These are phyloP conservation scores for Didymella lethalis DNA, from an alignment of 2,329 filamentous ascomycete species.

Conservation along the genomic window DNA sequence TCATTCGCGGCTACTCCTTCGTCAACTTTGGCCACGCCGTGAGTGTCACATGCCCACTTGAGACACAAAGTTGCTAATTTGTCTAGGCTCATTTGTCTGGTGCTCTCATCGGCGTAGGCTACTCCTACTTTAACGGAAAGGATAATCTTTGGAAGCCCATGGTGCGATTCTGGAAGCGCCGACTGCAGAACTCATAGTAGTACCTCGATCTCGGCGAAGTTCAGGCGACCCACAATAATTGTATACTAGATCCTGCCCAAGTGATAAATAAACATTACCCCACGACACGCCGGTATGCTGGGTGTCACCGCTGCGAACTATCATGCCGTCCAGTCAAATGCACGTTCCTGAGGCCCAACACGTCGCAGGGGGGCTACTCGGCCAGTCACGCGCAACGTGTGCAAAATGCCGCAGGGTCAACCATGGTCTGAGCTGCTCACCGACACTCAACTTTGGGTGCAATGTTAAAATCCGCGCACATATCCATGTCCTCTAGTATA, in stretches of 20 bases:
- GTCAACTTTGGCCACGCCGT: slow-evolving; percentile 48
- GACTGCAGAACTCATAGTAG: slow-evolving; percentile 26
- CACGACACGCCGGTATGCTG: slow-evolving; percentile 1
- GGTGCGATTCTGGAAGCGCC: slow-evolving; percentile 40
- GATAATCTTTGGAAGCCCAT: slow-evolving; percentile 46
- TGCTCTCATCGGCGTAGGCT: slow-evolving; percentile 40
- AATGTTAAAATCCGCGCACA: slow-evolving; percentile 3
- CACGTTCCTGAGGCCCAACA: slow-evolving; percentile 10
- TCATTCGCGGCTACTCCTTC: slow-evolving; percentile 39
- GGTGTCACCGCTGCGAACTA: slow-evolving; percentile 5
- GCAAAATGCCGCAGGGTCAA: slow-evolving; percentile 22
- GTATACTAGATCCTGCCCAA: neutral
- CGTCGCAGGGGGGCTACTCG: neutral
- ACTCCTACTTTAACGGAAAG: slow-evolving; percentile 46
- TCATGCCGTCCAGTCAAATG: neutral
- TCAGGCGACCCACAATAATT: slow-evolving; percentile 4
- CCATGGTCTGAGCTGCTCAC: slow-evolving; percentile 17
- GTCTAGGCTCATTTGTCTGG: slow-evolving; percentile 46
- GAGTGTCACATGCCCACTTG: slow-evolving; percentile 22
- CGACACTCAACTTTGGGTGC: slow-evolving; percentile 9
- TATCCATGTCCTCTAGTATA: slow-evolving; percentile 3
- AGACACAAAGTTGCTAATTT: slow-evolving; percentile 20
- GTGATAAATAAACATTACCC: slow-evolving; percentile 5
- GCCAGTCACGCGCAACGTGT: slow-evolving; percentile 16
- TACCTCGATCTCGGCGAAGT: neutral